Evolutionary conservation across 2,329 filamentous ascomycete species (phyloP).

Genomic region (Sporothrix globosa): DNA sequence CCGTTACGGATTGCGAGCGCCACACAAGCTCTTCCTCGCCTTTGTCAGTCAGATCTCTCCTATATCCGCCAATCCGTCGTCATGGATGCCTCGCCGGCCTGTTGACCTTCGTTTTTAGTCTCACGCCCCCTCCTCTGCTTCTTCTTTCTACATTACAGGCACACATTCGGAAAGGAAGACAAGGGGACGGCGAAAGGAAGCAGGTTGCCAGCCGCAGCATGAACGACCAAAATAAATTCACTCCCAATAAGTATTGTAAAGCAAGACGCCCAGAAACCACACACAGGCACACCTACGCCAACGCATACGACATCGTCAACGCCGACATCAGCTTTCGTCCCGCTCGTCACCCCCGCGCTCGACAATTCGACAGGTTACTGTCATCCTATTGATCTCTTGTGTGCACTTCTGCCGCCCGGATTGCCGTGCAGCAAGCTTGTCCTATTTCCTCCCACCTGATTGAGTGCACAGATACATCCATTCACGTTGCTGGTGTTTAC

Average conservation of each 20-base stretch:
- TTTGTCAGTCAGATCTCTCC: background rate
- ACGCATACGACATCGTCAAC: conserved; percentile 14
- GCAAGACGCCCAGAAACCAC: conserved; percentile 13
- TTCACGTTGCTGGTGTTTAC: conserved; percentile 13
- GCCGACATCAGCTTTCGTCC: conserved; percentile 15
- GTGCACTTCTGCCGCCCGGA: background rate
- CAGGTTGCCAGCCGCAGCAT: background rate
- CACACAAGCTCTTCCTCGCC: conserved; percentile 11
- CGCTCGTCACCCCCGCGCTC: conserved; percentile 23
- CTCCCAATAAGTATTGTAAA: background rate
- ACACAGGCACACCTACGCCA: background rate
- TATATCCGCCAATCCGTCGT: background rate
- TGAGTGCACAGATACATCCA: background rate
- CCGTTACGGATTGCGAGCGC: background rate
- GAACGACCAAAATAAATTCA: conserved; percentile 3
- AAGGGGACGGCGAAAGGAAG: conserved; percentile 16
- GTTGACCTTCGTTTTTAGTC: conserved; percentile 16
- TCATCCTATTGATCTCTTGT: conserved; percentile 6
- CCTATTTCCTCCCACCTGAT: background rate
- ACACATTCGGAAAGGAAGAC: background rate
- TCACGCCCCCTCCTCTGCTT: conserved; percentile 21
- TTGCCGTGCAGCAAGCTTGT: conserved; percentile 1
- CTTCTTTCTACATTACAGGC: background rate
- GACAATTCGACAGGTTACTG: conserved; percentile 11
- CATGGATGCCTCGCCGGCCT: conserved; percentile 14